A percentile compares a stretch with the other conserved stretches of the same genome.
These are phyloP conservation scores for Erigeron philadelphicus DNA, from an alignment of 140 eudicot species.

Conservation along the genomic window DNA sequence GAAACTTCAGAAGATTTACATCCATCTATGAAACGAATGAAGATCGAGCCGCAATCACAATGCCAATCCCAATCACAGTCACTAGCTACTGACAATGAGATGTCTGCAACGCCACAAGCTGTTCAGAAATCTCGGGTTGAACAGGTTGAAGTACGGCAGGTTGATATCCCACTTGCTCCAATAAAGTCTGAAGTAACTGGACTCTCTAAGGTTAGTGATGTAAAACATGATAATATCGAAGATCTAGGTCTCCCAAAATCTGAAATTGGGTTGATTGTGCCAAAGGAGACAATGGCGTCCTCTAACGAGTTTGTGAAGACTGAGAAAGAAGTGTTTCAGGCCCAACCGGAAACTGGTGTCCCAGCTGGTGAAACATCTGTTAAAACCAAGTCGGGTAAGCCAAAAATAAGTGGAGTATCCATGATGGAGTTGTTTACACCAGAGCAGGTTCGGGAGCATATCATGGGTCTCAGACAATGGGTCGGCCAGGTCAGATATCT, in stretches of 20 bases:
- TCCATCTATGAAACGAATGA: constrained; percentile 64
- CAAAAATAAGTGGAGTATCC: constrained; percentile 83
- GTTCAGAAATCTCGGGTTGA: constrained; percentile 26
- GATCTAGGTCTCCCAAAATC: constrained; percentile 29
- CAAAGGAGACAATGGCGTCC: constrained; percentile 31
- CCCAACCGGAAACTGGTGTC: constrained; percentile 38
- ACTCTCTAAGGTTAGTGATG: constrained; percentile 11
- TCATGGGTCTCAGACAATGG: constrained; percentile 88
- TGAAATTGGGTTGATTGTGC: constrained; percentile 27
- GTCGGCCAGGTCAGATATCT: constrained; percentile 75
- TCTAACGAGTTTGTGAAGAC: constrained; percentile 42
- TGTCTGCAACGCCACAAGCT: constrained; percentile 30
- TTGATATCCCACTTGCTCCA: constrained; percentile 20
- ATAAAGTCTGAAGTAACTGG: constrained; percentile 37
- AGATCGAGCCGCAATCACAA: constrained; percentile 43
- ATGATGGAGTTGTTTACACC: constrained; percentile 88
- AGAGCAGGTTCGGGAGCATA: constrained; percentile 86
- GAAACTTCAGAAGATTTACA: constrained; percentile 52
- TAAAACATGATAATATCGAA: constrained; percentile 40
- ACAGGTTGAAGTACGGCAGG: constrained; percentile 26
- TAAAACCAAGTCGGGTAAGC: constrained; percentile 79
- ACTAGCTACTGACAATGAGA: constrained; percentile 34
- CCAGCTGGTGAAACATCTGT: constrained; percentile 39
- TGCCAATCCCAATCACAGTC: constrained; percentile 39
- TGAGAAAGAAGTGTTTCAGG: constrained; percentile 51